Base-by-base conservation (phyloP, 75 land plant species). In the Selaginella moellendorffii region DNA sequence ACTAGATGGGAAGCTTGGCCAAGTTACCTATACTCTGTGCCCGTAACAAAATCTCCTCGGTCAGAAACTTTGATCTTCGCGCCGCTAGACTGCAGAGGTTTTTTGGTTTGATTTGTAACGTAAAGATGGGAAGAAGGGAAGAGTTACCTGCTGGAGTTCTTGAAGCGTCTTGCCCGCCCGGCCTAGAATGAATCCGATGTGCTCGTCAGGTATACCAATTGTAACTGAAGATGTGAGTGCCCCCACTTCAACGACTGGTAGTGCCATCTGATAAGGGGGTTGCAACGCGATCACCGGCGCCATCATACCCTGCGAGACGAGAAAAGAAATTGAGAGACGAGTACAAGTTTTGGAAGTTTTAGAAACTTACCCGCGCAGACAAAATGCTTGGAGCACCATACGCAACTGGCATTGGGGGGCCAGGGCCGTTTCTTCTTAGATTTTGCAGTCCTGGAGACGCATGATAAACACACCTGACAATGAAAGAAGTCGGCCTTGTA, bases 71-170 rank as follows among this genome's bases (percentile, higher is more conserved):
- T 36, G 5, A 36, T 36, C 46, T 36, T 36, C 14, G 46, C 46
- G 5, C 46, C 46, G 14, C 46, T 36, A 5, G 46, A 5, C 46
- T 36, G 46, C 46, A 36, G 14, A 36, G n/a, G n/a, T n/a, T n/a
- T n/a, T n/a, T n/a, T n/a, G n/a, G n/a, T n/a, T n/a, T n/a, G n/a
- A n/a, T n/a, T n/a, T 36, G 46, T 36, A 36, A 14, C 5, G 46
- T 5, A 36, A 36, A 5, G 46, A 36, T 22, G 28, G 21, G 25
- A 2, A 30, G 5, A 19, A 42, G 2, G 19, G n/a, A n/a, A n/a
- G n/a, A n/a, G 5, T n/a, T 36, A 90, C 96, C 83, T 90, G 96
- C 65, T 80, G 83, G 26, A 90, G 83, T 60, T 90, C 96, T 63
- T 64, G 74, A 54, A 90, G 79, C 52, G 68, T 86, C 68, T 80